Percentiles rank a stretch among this genome's conserved stretches.
These are phyloP conservation scores for Lactarius tabidus DNA, from an alignment of 768 basidiomycete species.

Conservation along the genomic window DNA sequence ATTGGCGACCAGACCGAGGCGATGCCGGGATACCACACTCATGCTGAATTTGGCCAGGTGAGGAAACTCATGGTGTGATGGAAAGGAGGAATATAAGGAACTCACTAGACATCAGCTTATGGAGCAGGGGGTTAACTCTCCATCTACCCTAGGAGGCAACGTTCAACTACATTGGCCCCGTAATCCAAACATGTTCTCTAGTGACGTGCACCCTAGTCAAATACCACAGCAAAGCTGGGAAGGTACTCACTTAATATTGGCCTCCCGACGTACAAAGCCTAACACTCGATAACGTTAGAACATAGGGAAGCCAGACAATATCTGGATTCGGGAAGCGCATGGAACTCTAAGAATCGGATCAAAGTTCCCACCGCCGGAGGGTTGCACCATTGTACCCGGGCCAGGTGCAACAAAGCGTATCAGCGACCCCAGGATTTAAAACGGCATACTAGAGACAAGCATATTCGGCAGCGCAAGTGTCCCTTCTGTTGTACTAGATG, in stretches of 20 bases:
- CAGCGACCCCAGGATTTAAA: background rate
- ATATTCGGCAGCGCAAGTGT: background rate
- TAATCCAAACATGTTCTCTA: background rate
- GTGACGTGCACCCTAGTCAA: background rate
- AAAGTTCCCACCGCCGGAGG: background rate
- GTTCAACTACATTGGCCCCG: background rate
- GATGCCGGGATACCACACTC: background rate
- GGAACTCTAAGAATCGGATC: background rate
- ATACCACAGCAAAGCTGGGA: background rate
- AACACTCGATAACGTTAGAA: background rate
- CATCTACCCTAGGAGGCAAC: background rate
- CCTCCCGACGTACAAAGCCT: background rate
- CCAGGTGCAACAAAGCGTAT: slow-evolving; percentile 1
- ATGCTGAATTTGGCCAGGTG: background rate
- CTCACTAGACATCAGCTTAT: no score
- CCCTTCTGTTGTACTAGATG: background rate
- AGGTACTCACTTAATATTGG: background rate
- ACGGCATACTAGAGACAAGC: slow-evolving; percentile 2
- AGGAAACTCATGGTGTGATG: background rate
- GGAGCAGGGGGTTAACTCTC: background rate
- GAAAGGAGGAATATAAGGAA: background rate
- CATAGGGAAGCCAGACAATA: background rate
- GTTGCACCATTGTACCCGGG: background rate
- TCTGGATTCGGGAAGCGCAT: background rate
- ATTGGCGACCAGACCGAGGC: background rate